Base-by-base conservation (phyloP, 208 protist species). In the Wallacemonas collosoma region DNA sequence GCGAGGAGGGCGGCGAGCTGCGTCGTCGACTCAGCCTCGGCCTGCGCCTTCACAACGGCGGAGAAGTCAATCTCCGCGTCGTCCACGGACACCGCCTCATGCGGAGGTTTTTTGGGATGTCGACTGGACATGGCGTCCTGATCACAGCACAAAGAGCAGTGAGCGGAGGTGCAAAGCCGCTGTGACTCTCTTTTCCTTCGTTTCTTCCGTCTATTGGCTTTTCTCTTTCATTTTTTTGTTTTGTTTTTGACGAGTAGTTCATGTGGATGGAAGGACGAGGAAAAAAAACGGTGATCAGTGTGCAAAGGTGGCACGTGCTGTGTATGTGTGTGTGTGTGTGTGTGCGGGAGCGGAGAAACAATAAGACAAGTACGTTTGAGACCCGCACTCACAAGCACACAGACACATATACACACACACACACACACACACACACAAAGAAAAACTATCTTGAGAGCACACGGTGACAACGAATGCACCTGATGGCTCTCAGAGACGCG, bases 11-110 rank as follows among this genome's bases (percentile, higher is more conserved):
- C 53, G 54, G 6, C 35, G n/a, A 57, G 45, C 35, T 68, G 43
- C 38, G 53, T 48, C 53, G 15, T 50, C 9, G 26, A 8, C 54
- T 43, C 15, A 53, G 44, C 26, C 60, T 71, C 51, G 1, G 12
- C 50, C 38, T 77, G 2, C 2, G 5, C 17, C 11, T 58, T 58
- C 6, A 48, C 51, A 4, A 93, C 75, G 3, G 48, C 39, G 3
- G 90, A 92, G 71, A 93, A 95, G 79, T 95, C 90, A 73, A 95
- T 91, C 5, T 77, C 79, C 56, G 85, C 81, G 77, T 90, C 68
- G 35, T 92, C 87, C 44, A 95, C 82, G 63, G 60, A 76, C 8
- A 94, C 71, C 3, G 86, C 68, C n/a, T 70, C 47, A 7, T 71
- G 75, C 47, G 60, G 61, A 7, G 79, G 74, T 41, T 74, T 68